phyloP scores from a whole-genome alignment of 768 basidiomycete genomes.

The Termitomyces sp. region DNA sequence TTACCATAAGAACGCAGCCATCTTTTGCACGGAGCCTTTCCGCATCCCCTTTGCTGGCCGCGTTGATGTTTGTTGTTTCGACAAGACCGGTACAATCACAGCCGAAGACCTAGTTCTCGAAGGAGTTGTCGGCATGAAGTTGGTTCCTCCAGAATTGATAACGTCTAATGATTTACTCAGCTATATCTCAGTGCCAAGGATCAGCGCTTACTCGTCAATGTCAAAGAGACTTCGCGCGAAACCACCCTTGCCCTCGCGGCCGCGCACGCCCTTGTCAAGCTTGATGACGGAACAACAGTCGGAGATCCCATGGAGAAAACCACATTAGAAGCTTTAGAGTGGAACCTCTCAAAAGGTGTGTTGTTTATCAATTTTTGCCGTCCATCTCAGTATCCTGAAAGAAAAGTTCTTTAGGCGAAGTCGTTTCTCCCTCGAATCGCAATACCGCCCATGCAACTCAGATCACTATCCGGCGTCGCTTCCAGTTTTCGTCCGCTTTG shows the following conservation, averaged over 20 bases:
- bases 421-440: conserved; percentile 55
- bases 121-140: conserved; percentile 91
- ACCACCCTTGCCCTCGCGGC: conserved; percentile 88
- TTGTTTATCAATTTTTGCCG: not conserved
- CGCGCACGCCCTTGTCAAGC: conserved; percentile 89
- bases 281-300: conserved; percentile 92
- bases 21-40: conserved; percentile 99
- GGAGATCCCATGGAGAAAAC: conserved; percentile 99
- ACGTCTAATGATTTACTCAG: conserved; percentile 3
- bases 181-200: conserved; percentile 44
- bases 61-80: conserved; percentile 98
- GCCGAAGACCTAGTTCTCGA: conserved; percentile 93
- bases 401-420: conserved; percentile 65
- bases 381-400: conserved; percentile 14
- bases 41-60: conserved; percentile 93
- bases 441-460: conserved; percentile 52
- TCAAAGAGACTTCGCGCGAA: conserved; percentile 69
- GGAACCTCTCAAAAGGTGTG: conserved; percentile 72
- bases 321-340: conserved; percentile 85
- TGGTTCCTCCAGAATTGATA: conserved; percentile 20
- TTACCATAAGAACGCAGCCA: conserved; percentile 48
- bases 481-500: conserved; percentile 96
- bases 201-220: conserved; percentile 63
- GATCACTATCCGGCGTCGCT: conserved; percentile 80
- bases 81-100: conserved; percentile 99